Evolutionary conservation across 768 basidiomycete species (phyloP).

Genomic region (Podaxis carcinomalis): DNA sequence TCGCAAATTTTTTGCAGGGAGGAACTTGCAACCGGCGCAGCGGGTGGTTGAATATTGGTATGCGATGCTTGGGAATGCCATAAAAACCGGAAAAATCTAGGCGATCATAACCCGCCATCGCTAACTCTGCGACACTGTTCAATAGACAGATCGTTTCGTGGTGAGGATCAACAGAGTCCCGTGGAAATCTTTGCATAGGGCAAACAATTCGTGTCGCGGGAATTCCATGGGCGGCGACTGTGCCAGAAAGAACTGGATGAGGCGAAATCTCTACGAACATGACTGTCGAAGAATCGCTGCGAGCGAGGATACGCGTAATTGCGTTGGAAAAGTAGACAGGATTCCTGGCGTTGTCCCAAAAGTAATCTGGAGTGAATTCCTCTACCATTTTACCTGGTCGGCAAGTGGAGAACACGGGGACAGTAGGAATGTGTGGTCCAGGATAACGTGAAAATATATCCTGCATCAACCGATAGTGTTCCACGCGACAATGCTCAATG

Average conservation of each 20-base stretch:
- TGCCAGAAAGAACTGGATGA: conserved; percentile 30
- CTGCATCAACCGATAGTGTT: conserved; percentile 23
- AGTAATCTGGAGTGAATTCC: conserved; percentile 31
- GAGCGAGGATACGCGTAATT: conserved; percentile 20
- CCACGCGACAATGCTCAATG: conserved; percentile 30
- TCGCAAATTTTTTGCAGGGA: not conserved
- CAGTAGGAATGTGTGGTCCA: conserved; percentile 20
- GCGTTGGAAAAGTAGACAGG: conserved; percentile 34
- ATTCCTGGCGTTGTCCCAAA: conserved; percentile 33
- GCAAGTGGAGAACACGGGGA: conserved; percentile 33
- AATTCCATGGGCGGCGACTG: conserved; percentile 23
- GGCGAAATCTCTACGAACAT: conserved; percentile 34
- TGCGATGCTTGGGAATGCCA: not conserved
- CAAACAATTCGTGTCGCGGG: conserved; percentile 13
- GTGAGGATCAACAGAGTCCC: not conserved
- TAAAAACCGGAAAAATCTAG: conserved; percentile 24
- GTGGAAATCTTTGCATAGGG: conserved; percentile 2
- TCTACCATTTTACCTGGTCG: conserved; percentile 21
- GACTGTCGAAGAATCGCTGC: conserved; percentile 15
- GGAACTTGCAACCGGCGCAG: not conserved
- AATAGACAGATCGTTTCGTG: not conserved
- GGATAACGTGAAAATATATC: conserved; percentile 30
- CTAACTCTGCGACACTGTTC: conserved; percentile 22
- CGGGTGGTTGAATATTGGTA: not conserved
- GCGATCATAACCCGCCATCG: conserved; percentile 22